A percentile compares a stretch with the other conserved stretches of the same genome.
Conservation (phyloP, 1,139 yeast genomes). For the Kazachstania sp. region DNA sequence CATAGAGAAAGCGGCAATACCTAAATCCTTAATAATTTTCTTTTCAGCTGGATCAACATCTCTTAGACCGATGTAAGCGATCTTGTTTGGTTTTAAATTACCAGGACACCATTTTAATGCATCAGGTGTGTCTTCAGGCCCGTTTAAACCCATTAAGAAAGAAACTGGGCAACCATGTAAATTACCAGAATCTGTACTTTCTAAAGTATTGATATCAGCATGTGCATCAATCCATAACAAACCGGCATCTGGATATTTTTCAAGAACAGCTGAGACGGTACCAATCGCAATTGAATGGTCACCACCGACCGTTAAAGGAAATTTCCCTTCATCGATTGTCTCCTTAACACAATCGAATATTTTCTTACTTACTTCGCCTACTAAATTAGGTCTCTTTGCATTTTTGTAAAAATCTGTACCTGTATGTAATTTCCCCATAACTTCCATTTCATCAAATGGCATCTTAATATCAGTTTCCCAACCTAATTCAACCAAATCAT, state of each 20-base stretch:
- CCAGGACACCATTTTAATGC: constrained; percentile 71
- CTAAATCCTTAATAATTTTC: constrained; percentile 56
- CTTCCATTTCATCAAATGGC: constrained; percentile 48
- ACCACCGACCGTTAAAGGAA: constrained; percentile 89
- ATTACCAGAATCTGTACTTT: constrained; percentile 79
- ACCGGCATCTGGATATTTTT: constrained; percentile 78
- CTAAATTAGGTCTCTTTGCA: constrained; percentile 71
- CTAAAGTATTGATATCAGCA: constrained; percentile 93
- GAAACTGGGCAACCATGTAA: constrained; percentile 96
- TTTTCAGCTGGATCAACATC: constrained; percentile 88
- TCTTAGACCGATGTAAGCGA: constrained; percentile 90
- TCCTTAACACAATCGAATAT: constrained; percentile 54
- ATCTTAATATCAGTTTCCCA: constrained; percentile 56
- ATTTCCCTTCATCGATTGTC: constrained; percentile 39
- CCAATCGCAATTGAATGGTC: constrained; percentile 97
- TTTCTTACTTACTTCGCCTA: constrained; percentile 59
- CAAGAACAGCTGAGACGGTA: constrained; percentile 76
- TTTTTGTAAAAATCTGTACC: constrained; percentile 42
- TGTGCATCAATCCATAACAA: constrained; percentile 97
- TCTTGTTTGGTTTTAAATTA: constrained; percentile 54
- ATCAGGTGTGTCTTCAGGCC: constrained; percentile 50
- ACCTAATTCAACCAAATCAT: constrained; percentile 57
- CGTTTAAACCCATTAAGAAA: constrained; percentile 71
- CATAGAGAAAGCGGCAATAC: constrained; percentile 88
- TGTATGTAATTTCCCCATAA: constrained; percentile 34